phyloP scores from a whole-genome alignment of 1,284 basidiomycete species.

The Cutaneotrichosporon cutaneum region DNA sequence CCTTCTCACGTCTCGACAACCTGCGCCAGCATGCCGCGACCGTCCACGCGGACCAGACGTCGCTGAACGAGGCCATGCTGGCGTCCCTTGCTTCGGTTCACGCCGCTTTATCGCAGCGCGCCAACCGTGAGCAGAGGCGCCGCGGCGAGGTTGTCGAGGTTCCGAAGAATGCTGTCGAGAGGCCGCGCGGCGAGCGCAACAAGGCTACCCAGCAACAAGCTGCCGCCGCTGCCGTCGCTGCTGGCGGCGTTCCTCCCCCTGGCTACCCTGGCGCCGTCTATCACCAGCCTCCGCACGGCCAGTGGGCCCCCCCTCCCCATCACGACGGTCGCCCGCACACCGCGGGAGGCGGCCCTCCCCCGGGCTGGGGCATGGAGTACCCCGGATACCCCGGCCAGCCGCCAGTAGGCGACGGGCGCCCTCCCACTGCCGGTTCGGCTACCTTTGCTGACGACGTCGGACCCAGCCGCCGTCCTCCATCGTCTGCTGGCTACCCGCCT shows the following conservation, averaged over 20 bases:
- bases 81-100: slow-evolving; percentile 81
- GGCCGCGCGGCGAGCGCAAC: slow-evolving; percentile 33
- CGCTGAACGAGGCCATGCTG: slow-evolving; percentile 89
- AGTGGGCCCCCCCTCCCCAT: slow-evolving; percentile 21
- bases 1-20: slow-evolving; percentile 95
- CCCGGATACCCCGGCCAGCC: slow-evolving; percentile 22
- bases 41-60: slow-evolving; percentile 81
- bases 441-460: slow-evolving; percentile 36
- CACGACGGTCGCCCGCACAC: slow-evolving; percentile 37
- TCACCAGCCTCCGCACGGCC: slow-evolving; percentile 17
- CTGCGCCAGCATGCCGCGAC: slow-evolving; percentile 94
- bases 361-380: slow-evolving; percentile 31
- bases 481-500: slow-evolving; percentile 28
- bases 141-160: slow-evolving; percentile 53
- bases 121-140: slow-evolving; percentile 52
- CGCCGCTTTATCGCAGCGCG: slow-evolving; percentile 63
- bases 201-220: slow-evolving; percentile 13
- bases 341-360: slow-evolving; percentile 24
- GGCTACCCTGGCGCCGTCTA: slow-evolving; percentile 14
- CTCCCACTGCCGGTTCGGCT: slow-evolving; percentile 20
- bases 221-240: slow-evolving; percentile 3
- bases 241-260: slow-evolving; percentile 12
- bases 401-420: slow-evolving; percentile 23
- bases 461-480: slow-evolving; percentile 41
- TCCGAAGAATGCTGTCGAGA: slow-evolving; percentile 49